These are phyloP conservation scores for Globisporangium carolinianum DNA, from an alignment of 352 stramenopile genomes.

Conservation along the genomic window DNA sequence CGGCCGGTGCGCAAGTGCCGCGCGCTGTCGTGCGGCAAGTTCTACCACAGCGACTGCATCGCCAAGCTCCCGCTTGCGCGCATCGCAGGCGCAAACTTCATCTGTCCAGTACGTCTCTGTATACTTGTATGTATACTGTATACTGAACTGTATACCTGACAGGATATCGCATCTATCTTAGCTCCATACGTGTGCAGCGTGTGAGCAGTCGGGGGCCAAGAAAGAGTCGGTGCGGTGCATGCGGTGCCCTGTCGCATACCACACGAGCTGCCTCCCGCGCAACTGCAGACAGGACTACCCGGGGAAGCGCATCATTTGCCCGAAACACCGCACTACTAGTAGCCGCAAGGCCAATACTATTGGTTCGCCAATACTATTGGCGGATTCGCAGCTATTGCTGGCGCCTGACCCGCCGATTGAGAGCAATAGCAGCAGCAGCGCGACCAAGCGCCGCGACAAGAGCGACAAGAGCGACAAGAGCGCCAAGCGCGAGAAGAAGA, in stretches of 20 bases:
- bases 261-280: conserved; percentile 67
- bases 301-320: conserved; percentile 72
- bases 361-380: too few relatives aligned
- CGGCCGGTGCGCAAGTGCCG: conserved; percentile 65
- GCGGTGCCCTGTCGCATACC: conserved; percentile 73
- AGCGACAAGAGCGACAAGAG: conserved; percentile 21
- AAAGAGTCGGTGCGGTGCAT: conserved; percentile 78
- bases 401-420: too few relatives aligned
- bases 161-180: neutral
- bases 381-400: too few relatives aligned
- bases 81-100: conserved; percentile 76
- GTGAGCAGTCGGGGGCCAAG: conserved; percentile 69
- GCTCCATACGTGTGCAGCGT: conserved; percentile 74
- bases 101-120: conserved; percentile 45
- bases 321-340: conserved; percentile 27
- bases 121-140: too few relatives aligned
- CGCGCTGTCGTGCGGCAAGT: conserved; percentile 79
- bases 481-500: conserved; percentile 36
- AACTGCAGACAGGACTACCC: conserved; percentile 44
- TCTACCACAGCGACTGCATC: conserved; percentile 80
- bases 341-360: too few relatives aligned
- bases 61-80: conserved; percentile 68
- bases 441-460: conserved; percentile 16
- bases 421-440: conserved; percentile 7
- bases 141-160: too few relatives aligned